Percentiles rank a stretch among this genome's conserved stretches.
These are phyloP conservation scores for Beta lomatogona DNA, from an alignment of 179 eudicot genomes.

Conservation along the genomic window DNA sequence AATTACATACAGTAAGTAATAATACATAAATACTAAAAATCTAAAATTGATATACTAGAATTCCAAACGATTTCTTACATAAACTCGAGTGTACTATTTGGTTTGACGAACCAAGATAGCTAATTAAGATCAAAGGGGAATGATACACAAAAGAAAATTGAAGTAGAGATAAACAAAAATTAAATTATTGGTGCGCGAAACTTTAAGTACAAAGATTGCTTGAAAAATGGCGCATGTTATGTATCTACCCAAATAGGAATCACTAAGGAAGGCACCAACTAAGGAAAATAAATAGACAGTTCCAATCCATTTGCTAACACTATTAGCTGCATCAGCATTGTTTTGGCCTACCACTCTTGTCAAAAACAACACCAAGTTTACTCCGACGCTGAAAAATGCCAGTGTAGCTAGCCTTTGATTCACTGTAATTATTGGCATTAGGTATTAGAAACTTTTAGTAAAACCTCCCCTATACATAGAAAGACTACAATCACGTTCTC, in stretches of 20 bases:
- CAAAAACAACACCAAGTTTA: slow-evolving; percentile 49
- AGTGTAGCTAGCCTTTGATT: slow-evolving; percentile 45
- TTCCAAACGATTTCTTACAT: no score
- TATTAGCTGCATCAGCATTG: slow-evolving; percentile 52
- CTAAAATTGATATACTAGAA: no score
- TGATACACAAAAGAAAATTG: no score
- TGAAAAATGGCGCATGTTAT: slow-evolving; percentile 50
- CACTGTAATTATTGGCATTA: slow-evolving; percentile 11
- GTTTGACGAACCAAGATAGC: no score
- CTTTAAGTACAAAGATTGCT: slow-evolving; percentile 38
- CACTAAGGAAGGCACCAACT: slow-evolving; percentile 54
- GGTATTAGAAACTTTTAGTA: background rate
- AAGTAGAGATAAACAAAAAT: no score
- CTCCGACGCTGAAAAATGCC: slow-evolving; percentile 53
- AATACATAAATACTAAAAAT: background rate
- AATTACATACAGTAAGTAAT: background rate
- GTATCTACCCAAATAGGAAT: slow-evolving; percentile 58
- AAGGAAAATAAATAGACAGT: slow-evolving; percentile 55
- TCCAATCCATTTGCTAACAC: slow-evolving; percentile 57
- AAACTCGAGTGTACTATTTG: no score
- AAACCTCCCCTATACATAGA: no score
- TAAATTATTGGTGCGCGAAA: background rate
- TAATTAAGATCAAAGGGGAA: no score
- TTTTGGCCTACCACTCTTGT: slow-evolving; percentile 47
- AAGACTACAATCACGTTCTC: background rate